These are phyloP conservation scores for Trichoderma arundinaceum DNA, from an alignment of 2,329 filamentous ascomycete genomes.

Conservation along the genomic window DNA sequence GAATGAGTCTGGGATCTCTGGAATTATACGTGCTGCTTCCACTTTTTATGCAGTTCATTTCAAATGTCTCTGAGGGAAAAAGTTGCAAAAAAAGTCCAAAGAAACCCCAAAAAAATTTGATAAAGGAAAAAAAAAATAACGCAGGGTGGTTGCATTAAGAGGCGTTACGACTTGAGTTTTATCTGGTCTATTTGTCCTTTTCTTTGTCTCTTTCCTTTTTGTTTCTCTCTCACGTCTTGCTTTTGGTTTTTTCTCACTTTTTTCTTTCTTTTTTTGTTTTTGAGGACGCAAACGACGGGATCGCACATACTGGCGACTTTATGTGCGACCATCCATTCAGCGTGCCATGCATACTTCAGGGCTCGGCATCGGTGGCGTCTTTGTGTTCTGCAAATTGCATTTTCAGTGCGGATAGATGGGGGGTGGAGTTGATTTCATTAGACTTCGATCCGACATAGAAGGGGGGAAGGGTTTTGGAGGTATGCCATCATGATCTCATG, in stretches of 20 bases:
- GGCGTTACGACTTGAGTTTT: constrained; percentile 42
- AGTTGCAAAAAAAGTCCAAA: neutral
- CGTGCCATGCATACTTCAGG: constrained; percentile 40
- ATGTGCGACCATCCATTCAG: constrained; percentile 30
- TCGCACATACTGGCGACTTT: constrained; percentile 27
- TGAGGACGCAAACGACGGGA: constrained; percentile 29
- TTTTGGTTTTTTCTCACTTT: constrained; percentile 39
- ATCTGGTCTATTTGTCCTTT: constrained; percentile 35
- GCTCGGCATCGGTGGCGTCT: constrained; percentile 41
- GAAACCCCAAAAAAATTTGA: constrained; percentile 35
- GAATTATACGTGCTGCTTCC: neutral
- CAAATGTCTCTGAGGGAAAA: neutral
- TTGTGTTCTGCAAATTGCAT: constrained; percentile 44
- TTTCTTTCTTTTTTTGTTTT: constrained; percentile 33
- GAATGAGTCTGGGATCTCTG: neutral
- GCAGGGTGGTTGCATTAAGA: constrained; percentile 59
- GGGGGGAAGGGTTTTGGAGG: constrained; percentile 35
- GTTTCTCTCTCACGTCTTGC: constrained; percentile 36
- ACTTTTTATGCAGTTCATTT: neutral
- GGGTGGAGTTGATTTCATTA: constrained; percentile 48
- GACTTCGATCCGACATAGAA: constrained; percentile 49
- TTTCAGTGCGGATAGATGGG: constrained; percentile 46
- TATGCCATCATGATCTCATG: constrained; percentile 45
- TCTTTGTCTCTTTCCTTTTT: constrained; percentile 37
- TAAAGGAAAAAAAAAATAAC: constrained; percentile 56